Percentiles rank a stretch among this genome's conserved stretches.
Evolutionary conservation across 2,329 filamentous ascomycete species (phyloP).

Genomic region (Pseudovirgaria hyperparasitica): DNA sequence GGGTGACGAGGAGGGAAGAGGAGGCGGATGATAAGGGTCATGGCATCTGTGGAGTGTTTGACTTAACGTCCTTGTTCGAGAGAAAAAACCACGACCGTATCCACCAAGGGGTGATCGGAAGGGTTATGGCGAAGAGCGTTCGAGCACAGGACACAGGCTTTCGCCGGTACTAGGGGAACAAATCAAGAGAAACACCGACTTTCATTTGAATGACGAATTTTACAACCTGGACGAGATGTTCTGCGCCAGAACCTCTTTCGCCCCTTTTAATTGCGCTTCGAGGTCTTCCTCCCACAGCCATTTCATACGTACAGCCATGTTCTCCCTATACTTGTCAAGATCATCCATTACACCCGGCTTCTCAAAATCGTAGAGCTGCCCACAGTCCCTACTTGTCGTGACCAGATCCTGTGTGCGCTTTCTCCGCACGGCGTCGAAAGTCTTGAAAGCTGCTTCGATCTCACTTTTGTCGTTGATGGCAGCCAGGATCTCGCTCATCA

Average conservation of each 20-base stretch:
- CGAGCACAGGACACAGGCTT: no score
- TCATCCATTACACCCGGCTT: conserved; percentile 18
- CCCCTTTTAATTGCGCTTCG: conserved; percentile 16
- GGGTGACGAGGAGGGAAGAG: no score
- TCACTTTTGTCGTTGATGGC: conserved; percentile 6
- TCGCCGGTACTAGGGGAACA: no score
- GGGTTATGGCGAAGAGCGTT: no score
- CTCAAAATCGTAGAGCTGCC: conserved; percentile 28
- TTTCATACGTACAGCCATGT: conserved; percentile 17
- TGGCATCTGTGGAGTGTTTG: no score
- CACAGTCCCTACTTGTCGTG: conserved; percentile 24
- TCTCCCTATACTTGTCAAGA: conserved; percentile 16
- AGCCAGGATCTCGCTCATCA: conserved; percentile 28
- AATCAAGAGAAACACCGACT: no score
- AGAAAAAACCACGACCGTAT: no score
- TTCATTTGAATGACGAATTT: no score
- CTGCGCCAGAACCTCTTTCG: conserved; percentile 15
- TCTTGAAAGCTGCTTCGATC: conserved; percentile 21
- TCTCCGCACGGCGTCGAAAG: conserved; percentile 26
- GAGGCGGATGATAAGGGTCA: no score
- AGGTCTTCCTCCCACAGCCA: conserved; percentile 31
- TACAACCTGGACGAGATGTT: no score
- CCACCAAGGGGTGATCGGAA: no score
- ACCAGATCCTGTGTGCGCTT: conserved; percentile 28
- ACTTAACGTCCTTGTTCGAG: no score